Base-by-base conservation (phyloP, 2,329 filamentous ascomycete genomes). In the Mycosphaerella sp. region DNA sequence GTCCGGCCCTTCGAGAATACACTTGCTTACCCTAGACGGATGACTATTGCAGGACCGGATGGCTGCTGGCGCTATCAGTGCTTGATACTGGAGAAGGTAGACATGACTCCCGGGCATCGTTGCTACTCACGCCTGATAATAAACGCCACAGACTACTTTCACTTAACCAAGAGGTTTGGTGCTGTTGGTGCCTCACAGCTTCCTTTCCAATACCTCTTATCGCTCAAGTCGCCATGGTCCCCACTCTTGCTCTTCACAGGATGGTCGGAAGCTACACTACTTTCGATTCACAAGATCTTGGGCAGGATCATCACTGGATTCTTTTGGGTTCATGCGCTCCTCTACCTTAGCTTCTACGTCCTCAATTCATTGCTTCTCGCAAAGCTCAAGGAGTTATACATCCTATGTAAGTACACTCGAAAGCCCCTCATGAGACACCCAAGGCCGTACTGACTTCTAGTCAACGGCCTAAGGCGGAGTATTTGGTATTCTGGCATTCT, bases 131-230 rank as follows among this genome's bases (percentile, higher is more conserved):
- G 6, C 14, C 34, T n/a, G 35, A 40, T 39, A 25, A n/a, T 32
- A 36, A 28, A 8, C 10, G 8, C 3, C 6, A 30, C 36, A 81
- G 80, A 84, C 64, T 84, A 83, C 50, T 70, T 83, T 27, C 81
- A 84, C 63, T 67, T 84, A 18, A 83, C 81, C 18, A 83, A 82
- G 66, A 75, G 80, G 4, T 73, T 84, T 47, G 80, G 77, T 14
- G 78, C 79, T 41, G 72, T 83, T 44, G 79, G 71, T 17, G 72
- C 79, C 5, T 82, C 80, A 7, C 81, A 84, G 58, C 63, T 80
- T 1, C 81, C 81, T 1, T 63, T 82, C 2, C 79, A 82, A 49
- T 79, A 81, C 50, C 70, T 82, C 6, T 73, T 84, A 52, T 68
- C 76, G 13, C 69, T 77, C 50, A 74, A 75, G 47, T 72, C 75